phyloP scores from a whole-genome alignment of 345 rosid species.

The Brassica juncea region DNA sequence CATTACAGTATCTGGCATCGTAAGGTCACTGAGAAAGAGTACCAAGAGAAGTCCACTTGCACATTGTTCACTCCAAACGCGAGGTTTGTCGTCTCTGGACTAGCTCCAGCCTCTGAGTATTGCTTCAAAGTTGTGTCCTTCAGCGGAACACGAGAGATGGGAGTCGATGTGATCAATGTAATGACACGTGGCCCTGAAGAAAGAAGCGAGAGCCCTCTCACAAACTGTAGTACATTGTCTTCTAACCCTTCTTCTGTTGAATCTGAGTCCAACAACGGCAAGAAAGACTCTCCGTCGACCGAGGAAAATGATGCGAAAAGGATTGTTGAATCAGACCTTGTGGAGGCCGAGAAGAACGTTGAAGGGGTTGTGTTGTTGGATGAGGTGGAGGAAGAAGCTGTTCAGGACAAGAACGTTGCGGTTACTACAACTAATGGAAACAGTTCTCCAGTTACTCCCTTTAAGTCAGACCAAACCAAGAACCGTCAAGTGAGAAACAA shows the following conservation, averaged over 20 bases:
- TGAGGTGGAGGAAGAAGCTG: conserved; percentile 25
- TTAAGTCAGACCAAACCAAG: conserved; percentile 57
- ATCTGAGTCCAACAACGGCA: conserved; percentile 72
- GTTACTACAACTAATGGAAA: conserved; percentile 42
- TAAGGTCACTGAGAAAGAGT: conserved; percentile 50
- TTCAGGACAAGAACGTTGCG: conserved; percentile 32
- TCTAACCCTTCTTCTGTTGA: conserved; percentile 86
- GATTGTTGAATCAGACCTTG: conserved; percentile 17
- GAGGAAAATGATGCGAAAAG: conserved; percentile 23
- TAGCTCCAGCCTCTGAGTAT: conserved; percentile 69
- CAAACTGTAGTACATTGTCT: conserved; percentile 80
- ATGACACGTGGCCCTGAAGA: conserved; percentile 45
- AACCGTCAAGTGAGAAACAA: conserved; percentile 63
- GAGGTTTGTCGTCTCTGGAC: conserved; percentile 64
- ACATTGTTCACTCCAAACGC: conserved; percentile 57
- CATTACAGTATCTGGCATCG: conserved; percentile 86
- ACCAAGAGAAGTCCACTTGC: conserved; percentile 71
- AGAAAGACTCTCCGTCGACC: conserved; percentile 9
- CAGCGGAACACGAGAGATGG: conserved; percentile 52
- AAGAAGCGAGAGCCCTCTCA: conserved; percentile 92
- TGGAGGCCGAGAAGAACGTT: conserved; percentile 15
- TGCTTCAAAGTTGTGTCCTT: conserved; percentile 62
- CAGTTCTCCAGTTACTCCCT: conserved; percentile 81
- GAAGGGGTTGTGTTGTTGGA: conserved; percentile 26
- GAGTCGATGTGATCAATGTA: conserved; percentile 53